Conservation (phyloP, 352 stramenopile species). For the Globisporangium polare region DNA sequence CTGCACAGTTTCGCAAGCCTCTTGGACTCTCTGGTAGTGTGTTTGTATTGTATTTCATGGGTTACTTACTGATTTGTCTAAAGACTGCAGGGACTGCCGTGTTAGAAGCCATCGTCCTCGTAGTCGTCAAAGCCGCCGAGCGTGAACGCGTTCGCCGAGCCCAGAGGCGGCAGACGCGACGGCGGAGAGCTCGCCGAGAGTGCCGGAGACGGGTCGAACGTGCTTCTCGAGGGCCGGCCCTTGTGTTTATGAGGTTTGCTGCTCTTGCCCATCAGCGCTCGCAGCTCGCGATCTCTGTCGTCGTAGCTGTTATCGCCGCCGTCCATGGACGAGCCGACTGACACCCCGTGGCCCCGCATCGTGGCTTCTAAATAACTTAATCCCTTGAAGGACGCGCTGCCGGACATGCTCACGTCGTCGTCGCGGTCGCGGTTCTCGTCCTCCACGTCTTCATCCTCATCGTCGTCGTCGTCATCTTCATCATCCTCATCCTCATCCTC, state of each 20-base stretch:
- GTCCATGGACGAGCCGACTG: conserved; percentile 48
- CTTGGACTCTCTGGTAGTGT: not conserved
- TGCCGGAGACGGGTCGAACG: conserved; percentile 62
- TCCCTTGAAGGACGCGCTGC: conserved; percentile 43
- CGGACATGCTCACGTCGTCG: conserved; percentile 50
- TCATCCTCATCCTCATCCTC: conserved; percentile 37
- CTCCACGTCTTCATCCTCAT: conserved; percentile 34
- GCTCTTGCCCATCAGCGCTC: conserved; percentile 15
- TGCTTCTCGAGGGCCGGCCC: conserved; percentile 31
- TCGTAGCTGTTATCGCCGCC: conserved; percentile 40
- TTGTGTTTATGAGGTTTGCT: conserved; percentile 4
- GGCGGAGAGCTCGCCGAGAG: conserved; percentile 66
- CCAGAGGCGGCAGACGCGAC: conserved; percentile 57
- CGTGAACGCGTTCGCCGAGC: conserved; percentile 43
- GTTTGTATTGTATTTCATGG: not conserved
- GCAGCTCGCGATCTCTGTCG: conserved; percentile 19
- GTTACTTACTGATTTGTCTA: not conserved
- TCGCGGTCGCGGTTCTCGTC: conserved; percentile 29
- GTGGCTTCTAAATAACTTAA: conserved; percentile 54
- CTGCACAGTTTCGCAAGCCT: not conserved
- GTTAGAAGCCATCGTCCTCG: conserved; percentile 41
- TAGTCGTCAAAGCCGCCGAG: conserved; percentile 62
- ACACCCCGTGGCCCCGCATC: conserved; percentile 49
- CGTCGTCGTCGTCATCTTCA: conserved; percentile 31
- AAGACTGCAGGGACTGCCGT: not conserved